Evolutionary conservation across 805 yeast species (phyloP).

Genomic region (Starmerella vaccinii): DNA sequence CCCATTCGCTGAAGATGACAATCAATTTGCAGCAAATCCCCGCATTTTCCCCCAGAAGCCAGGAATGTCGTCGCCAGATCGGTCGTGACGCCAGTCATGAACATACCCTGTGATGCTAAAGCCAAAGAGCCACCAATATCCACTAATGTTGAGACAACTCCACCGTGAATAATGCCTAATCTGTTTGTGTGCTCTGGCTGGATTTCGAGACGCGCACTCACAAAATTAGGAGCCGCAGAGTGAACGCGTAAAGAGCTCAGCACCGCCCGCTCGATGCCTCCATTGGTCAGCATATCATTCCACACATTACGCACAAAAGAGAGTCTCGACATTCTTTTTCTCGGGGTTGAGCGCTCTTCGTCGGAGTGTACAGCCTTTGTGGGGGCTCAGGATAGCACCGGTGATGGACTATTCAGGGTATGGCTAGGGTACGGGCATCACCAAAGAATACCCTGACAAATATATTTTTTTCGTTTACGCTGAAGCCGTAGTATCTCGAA

Average conservation of each 20-base stretch:
- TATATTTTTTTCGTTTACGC: constrained; percentile 2
- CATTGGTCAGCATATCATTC: constrained; percentile 24
- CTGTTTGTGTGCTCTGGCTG: constrained; percentile 34
- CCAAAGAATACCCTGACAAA: constrained; percentile 2
- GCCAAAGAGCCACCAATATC: constrained; percentile 40
- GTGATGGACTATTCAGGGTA: neutral
- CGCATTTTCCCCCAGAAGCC: constrained; percentile 32
- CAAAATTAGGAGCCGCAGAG: constrained; percentile 31
- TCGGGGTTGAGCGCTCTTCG: neutral
- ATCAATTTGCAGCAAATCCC: constrained; percentile 24
- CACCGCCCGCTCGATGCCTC: constrained; percentile 24
- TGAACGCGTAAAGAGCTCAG: constrained; percentile 23
- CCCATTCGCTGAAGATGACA: constrained; percentile 33
- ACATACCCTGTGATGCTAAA: constrained; percentile 35
- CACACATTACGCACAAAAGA: constrained; percentile 24
- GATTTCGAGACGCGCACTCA: constrained; percentile 28
- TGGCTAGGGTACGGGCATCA: neutral
- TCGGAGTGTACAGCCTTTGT: neutral
- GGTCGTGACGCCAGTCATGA: constrained; percentile 37
- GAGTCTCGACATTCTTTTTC: constrained; percentile 10
- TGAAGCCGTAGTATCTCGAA: neutral
- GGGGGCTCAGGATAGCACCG: neutral
- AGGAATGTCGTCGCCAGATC: constrained; percentile 35
- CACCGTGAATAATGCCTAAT: constrained; percentile 35
- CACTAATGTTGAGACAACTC: constrained; percentile 34